phyloP scores from a whole-genome alignment of 1,139 yeast species.

The Debaryomyces psychrophilus region DNA sequence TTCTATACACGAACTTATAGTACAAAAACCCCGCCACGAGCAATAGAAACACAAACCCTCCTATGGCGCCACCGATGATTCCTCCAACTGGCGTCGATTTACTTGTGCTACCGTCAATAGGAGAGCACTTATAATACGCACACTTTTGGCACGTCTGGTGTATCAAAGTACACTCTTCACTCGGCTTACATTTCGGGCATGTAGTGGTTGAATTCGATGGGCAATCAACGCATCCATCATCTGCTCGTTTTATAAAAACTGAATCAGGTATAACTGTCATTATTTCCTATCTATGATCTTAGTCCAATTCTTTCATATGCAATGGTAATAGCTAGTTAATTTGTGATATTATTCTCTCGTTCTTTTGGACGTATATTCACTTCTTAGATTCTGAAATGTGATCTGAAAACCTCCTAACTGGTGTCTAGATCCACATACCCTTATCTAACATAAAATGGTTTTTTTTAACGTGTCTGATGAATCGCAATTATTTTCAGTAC shows the following conservation, averaged over 20 bases:
- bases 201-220: constrained; percentile 30
- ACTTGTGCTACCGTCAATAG: constrained; percentile 16
- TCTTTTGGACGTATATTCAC: neutral
- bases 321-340: neutral
- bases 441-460: constrained; percentile 4
- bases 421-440: constrained; percentile 2
- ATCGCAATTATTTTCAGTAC: constrained; percentile 5
- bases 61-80: constrained; percentile 67
- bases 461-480: constrained; percentile 1
- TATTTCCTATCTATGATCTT: neutral
- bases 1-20: constrained; percentile 36
- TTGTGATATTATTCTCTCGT: neutral
- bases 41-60: constrained; percentile 47
- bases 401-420: neutral
- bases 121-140: constrained; percentile 56
- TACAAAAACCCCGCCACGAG: constrained; percentile 36
- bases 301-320: neutral
- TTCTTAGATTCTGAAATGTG: neutral
- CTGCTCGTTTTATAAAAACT: constrained; percentile 14
- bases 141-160: constrained; percentile 60
- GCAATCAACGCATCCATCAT: constrained; percentile 55
- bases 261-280: constrained; percentile 4
- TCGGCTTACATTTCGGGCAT: constrained; percentile 60
- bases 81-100: constrained; percentile 48
- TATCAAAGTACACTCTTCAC: constrained; percentile 54